Base-by-base conservation (phyloP, 441 rosid species). In the Daphne laureola region DNA sequence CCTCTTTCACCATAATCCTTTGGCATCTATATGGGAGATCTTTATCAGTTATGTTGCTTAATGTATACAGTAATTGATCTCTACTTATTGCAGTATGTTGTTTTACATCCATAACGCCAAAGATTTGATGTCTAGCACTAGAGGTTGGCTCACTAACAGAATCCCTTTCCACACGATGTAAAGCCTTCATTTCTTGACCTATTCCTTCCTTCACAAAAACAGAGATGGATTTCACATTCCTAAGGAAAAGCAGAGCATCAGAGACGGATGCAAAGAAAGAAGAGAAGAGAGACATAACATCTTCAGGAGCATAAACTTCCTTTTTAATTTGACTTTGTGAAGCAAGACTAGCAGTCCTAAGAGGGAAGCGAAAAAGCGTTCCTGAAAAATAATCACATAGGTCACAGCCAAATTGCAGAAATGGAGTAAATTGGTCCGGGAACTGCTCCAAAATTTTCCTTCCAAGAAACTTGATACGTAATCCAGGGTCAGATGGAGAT, bases 391-490 rank as follows among this genome's bases (percentile, higher is more conserved):
- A 73, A 65, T 79, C 78, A 73, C 79, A 84, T 68, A 93, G 75
- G 76, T 93, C 95, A 67, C 99, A 93, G 56, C 99, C 99, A 75
- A 93, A 90, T 61, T 90, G 94, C 60, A 93, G 73, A 65, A 87
- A 93, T 17, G 98, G 97, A 54, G 97, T 80, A 78, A 92, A 92
- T 55, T 92, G 97, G 70, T 93, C 98, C 59, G 98, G 98, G 75
- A 93, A 93, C 76, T 93, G 95, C 57, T 93, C 99, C 79, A 93
- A 67, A 58, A 93, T 81, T 71, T 83, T 83, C 74, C 95, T 85
- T 49, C 99, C 97, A 4, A 66, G 82, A 76, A 83, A 93, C 67
- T 86, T 80, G 69, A 93, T 93, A 61, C 99, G 83, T 78, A 93
- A 73, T 54, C 99, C 99, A 55, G 99, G 99, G 72, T 93, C 97